phyloP scores from a whole-genome alignment of 108 stramenopile species.

The Skeletonema tropicum region DNA sequence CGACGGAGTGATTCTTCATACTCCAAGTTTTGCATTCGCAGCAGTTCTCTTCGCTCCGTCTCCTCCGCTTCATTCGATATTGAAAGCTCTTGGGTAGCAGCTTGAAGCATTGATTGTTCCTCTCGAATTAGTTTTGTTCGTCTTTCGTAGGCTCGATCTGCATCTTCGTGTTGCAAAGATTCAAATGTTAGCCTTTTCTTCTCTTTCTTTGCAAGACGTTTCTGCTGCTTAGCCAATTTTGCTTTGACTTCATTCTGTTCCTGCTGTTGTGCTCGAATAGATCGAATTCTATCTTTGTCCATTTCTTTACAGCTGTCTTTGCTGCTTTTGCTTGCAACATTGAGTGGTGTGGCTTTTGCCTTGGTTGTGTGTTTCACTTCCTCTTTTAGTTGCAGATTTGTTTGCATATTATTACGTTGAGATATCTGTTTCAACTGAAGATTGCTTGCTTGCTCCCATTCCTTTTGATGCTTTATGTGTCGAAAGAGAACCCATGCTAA shows the following conservation, averaged over 20 bases:
- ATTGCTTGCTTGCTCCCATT: conserved; percentile 17
- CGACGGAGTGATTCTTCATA: conserved; percentile 31
- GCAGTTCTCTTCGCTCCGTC: conserved; percentile 32
- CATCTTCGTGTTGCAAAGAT: conserved; percentile 25
- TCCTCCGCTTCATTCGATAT: conserved; percentile 24
- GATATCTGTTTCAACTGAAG: conserved; percentile 8
- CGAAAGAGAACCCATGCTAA: not conserved
- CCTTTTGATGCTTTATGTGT: conserved; percentile 7
- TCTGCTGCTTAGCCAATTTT: conserved; percentile 11
- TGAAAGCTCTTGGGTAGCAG: not conserved
- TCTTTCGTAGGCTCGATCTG: conserved; percentile 27
- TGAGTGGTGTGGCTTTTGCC: not conserved
- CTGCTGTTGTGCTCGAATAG: conserved; percentile 32
- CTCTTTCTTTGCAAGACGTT: conserved; percentile 8
- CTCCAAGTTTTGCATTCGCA: conserved; percentile 37
- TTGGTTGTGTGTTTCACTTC: conserved; percentile 4
- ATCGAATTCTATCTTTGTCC: not conserved
- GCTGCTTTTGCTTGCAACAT: not conserved
- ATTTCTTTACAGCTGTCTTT: not conserved
- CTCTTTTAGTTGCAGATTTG: not conserved
- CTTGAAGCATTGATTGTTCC: conserved; percentile 6
- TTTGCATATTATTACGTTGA: conserved; percentile 5
- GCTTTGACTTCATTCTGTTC: conserved; percentile 4
- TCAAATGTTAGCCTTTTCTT: conserved; percentile 3
- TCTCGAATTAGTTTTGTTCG: conserved; percentile 16